Evolutionary conservation across 139 green algal species (phyloP).

Genomic region (Asterochloris sp.): DNA sequence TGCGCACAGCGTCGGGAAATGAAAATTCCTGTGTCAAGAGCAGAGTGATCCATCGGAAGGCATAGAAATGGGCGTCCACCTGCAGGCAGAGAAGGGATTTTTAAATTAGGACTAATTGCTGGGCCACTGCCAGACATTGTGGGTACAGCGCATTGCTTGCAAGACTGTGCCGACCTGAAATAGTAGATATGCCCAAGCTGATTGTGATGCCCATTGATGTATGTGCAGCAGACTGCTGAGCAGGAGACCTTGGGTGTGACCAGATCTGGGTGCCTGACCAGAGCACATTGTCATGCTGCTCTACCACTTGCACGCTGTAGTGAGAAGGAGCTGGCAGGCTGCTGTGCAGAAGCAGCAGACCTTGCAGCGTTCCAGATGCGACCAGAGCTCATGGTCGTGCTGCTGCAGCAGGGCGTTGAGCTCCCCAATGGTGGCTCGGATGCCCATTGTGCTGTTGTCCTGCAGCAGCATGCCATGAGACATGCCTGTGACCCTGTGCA

Average conservation of each 20-base stretch:
- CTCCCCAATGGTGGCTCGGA: constrained; percentile 70
- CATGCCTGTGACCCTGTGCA: neutral
- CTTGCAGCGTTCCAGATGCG: constrained; percentile 39
- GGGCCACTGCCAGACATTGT: too few species aligned
- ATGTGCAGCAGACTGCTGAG: too few species aligned
- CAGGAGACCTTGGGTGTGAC: too few species aligned
- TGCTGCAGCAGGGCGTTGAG: constrained; percentile 62
- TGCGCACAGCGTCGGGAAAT: constrained; percentile 75
- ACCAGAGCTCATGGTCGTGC: constrained; percentile 52
- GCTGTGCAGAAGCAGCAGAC: too few species aligned
- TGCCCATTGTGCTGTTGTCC: constrained; percentile 88
- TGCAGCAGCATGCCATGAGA: constrained; percentile 23
- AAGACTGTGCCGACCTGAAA: too few species aligned
- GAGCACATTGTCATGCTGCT: too few species aligned
- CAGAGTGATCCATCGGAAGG: constrained; percentile 95
- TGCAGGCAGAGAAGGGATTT: constrained; percentile 9
- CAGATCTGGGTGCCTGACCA: too few species aligned
- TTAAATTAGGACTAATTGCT: neutral
- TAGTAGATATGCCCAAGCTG: too few species aligned
- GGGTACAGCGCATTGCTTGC: too few species aligned
- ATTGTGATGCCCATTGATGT: too few species aligned
- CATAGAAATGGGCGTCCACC: constrained; percentile 90
- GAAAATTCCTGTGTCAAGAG: constrained; percentile 85
- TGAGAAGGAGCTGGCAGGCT: too few species aligned
- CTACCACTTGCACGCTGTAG: too few species aligned